Percentiles rank a stretch among this genome's conserved stretches.
phyloP scores from a whole-genome alignment of 2,329 filamentous ascomycete species.

The Neophaeococcomyces mojaviensis region DNA sequence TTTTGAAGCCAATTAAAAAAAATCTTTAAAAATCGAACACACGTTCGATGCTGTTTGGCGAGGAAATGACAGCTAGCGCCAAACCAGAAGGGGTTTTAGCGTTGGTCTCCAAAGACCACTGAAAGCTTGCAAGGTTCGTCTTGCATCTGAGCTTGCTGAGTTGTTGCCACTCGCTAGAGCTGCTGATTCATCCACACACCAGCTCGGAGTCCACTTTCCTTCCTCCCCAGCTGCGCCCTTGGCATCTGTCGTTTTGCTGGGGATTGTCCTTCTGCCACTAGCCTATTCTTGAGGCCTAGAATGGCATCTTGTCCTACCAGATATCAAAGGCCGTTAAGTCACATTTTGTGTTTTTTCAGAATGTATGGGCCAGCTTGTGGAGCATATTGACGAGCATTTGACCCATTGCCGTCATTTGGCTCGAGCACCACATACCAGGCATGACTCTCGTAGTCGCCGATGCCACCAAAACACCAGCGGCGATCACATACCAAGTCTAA shows the following conservation, averaged over 20 bases:
- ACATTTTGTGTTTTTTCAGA: too few species aligned
- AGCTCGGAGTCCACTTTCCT: background rate
- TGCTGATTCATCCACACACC: constrained; percentile 6
- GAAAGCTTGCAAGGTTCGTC: too few species aligned
- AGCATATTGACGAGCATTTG: too few species aligned
- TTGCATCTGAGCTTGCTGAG: background rate
- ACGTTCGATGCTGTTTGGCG: too few species aligned
- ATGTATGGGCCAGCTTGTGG: too few species aligned
- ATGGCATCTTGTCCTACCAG: background rate
- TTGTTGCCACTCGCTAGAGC: background rate
- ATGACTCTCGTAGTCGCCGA: constrained; percentile 8
- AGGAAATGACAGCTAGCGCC: too few species aligned
- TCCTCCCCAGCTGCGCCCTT: background rate
- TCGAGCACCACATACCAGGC: background rate
- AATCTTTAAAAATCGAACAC: too few species aligned
- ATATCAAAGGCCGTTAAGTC: background rate
- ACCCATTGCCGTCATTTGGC: background rate
- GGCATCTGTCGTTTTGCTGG: background rate
- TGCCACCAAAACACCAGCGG: constrained; percentile 23
- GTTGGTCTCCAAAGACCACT: too few species aligned
- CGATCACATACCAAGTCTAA: constrained; percentile 33
- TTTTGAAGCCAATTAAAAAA: too few species aligned
- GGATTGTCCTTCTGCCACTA: background rate
- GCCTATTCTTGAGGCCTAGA: background rate
- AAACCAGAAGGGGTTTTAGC: too few species aligned